Percentiles rank a stretch among this genome's conserved stretches.
These are phyloP conservation scores for Calycina herbarum DNA, from an alignment of 2,329 filamentous ascomycete genomes.

Conservation along the genomic window DNA sequence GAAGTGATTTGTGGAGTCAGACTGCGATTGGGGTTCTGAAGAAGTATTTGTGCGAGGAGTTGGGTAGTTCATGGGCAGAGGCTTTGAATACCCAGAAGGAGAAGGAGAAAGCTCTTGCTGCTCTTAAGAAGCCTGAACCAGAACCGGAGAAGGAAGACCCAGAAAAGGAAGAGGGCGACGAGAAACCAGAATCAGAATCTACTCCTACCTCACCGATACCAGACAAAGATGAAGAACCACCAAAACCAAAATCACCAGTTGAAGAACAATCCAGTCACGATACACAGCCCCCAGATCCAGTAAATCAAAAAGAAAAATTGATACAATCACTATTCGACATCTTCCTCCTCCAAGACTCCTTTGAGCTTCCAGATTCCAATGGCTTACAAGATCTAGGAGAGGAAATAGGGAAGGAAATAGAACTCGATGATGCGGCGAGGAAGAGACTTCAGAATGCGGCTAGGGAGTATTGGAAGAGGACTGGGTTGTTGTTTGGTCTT, in stretches of 20 bases:
- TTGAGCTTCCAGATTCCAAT: slow-evolving; percentile 41
- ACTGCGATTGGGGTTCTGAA: slow-evolving; percentile 66
- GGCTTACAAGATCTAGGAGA: slow-evolving; percentile 47
- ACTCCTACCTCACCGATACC: not conserved
- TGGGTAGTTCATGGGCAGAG: slow-evolving; percentile 46
- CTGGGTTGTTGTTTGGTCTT: slow-evolving; percentile 77
- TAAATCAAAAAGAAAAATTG: slow-evolving; percentile 45
- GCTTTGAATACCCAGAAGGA: slow-evolving; percentile 24
- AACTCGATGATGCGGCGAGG: slow-evolving; percentile 48
- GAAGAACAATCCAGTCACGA: not conserved
- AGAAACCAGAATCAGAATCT: not conserved
- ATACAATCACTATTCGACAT: slow-evolving; percentile 65
- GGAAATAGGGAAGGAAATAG: slow-evolving; percentile 47
- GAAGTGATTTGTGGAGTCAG: slow-evolving; percentile 79
- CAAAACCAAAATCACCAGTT: not conserved
- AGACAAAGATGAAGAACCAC: not conserved
- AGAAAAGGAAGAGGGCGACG: not conserved
- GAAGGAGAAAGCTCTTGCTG: slow-evolving; percentile 24
- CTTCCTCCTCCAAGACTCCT: slow-evolving; percentile 48
- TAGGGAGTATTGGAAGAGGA: slow-evolving; percentile 80
- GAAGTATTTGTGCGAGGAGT: slow-evolving; percentile 48
- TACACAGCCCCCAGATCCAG: slow-evolving; percentile 12
- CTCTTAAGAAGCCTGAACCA: slow-evolving; percentile 13
- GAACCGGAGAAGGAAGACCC: slow-evolving; percentile 2
- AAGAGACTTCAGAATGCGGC: slow-evolving; percentile 62